phyloP scores from a whole-genome alignment of 306 rosid genomes.

The Dryas drummondii region DNA sequence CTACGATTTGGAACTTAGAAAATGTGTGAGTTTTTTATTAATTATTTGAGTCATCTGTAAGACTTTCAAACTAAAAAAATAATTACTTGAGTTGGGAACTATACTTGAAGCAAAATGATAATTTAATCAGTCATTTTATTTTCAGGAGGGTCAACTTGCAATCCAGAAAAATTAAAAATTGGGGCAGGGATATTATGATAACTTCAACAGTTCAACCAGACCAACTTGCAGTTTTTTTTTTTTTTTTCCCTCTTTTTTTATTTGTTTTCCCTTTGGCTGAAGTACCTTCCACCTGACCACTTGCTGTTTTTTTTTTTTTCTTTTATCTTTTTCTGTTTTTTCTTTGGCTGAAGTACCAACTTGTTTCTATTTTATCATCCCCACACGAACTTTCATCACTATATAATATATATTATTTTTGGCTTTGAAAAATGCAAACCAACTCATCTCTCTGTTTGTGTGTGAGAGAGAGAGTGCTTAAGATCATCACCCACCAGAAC shows the following conservation, averaged over 20 bases:
- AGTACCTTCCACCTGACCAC: not conserved
- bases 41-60: not conserved
- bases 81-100: not conserved
- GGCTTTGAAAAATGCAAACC: conserved; percentile 6
- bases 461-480: not conserved
- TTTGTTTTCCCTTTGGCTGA: not conserved
- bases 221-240: conserved; percentile 15
- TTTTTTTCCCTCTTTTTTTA: conserved; percentile 1
- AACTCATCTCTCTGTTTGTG: not conserved
- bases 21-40: too few relatives aligned
- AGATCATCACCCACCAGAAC: not conserved
- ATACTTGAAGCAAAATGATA: not conserved
- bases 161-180: not conserved
- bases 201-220: not conserved
- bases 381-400: conserved; percentile 22
- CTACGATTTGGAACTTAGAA: too few relatives aligned
- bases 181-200: not conserved
- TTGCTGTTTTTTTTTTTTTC: not conserved
- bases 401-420: not conserved
- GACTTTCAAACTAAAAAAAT: not conserved
- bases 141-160: conserved; percentile 7
- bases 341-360: conserved; percentile 7
- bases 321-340: not conserved
- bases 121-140: not conserved
- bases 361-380: conserved; percentile 19